Base-by-base conservation (phyloP, 2,329 filamentous ascomycete species). In the Esteya vermicola region DNA sequence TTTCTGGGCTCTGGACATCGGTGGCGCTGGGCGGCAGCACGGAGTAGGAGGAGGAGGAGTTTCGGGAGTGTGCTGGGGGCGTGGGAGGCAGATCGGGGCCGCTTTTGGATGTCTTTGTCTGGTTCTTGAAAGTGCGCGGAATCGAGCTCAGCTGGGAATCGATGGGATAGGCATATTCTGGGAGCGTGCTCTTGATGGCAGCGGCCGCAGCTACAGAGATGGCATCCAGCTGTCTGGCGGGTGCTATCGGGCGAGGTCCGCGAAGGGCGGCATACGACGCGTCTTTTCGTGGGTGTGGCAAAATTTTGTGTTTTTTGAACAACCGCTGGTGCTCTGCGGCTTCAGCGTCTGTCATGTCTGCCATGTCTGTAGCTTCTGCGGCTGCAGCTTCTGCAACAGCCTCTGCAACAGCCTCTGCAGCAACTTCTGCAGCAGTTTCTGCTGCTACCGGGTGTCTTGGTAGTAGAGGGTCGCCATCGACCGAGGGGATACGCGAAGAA, bases 1-100 rank as follows among this genome's bases (percentile, higher is more conserved):
- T 57, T 41, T 58, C 51, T 26, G 57, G 54, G 43, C 53, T 60
- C 39, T 59, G 59, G 30, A 56, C 53, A 33, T 55, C 54, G 13
- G 58, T 58, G 28, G 63, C 61, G 43, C 57, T 69, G 8, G 64
- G 61, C 13, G 60, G 57, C 20, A 57, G 50, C 36, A 57, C 61
- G 9, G 67, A 64, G 33, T 66, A 63, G 48, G 59, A 67, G 37
- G 63, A 63, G 3, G 72, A 76, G 9, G 72, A 72, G 36, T 67
- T 68, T 43, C 70, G 67, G 32, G 72, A 76, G 50, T 75, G 70
- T 36, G 67, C 66, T 14, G 75, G 75, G 35, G 75, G 75, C 21
- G 75, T 79, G n/a, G 75, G 75, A 31, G 75, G 75, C 28, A 70
- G 58, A 47, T 66, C 65, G 16, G 67, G 67, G 2, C 67, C 64